Evolutionary conservation across 352 stramenopile genomes (phyloP).

Genomic region (Globisporangium viniferum): DNA sequence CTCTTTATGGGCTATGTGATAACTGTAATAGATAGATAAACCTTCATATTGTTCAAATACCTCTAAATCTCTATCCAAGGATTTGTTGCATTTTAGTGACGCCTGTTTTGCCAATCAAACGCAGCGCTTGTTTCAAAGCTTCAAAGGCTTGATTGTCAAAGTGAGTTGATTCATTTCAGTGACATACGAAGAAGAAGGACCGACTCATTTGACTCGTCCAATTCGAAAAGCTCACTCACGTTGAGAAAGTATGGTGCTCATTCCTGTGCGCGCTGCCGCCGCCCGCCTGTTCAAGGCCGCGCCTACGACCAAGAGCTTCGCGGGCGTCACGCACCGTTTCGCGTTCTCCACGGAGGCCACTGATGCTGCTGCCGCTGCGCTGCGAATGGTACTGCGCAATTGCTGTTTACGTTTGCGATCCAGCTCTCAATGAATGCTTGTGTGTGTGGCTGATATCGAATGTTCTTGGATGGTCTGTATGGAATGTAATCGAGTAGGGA

Average conservation of each 20-base stretch:
- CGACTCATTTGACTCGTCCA: neutral
- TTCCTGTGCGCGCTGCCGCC: constrained; percentile 33
- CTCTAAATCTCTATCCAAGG: neutral
- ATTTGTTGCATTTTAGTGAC: neutral
- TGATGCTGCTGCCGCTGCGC: constrained; percentile 59
- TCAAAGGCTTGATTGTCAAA: neutral
- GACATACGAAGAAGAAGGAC: neutral
- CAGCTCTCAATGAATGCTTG: neutral
- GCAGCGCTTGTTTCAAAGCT: neutral
- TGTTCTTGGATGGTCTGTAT: neutral
- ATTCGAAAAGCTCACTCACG: constrained; percentile 1
- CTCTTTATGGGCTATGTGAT: no score
- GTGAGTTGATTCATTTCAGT: neutral
- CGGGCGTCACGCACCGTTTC: constrained; percentile 16
- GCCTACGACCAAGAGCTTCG: constrained; percentile 8
- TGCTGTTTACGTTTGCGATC: neutral
- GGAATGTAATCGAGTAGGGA: constrained; percentile 22
- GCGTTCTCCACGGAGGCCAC: constrained; percentile 67
- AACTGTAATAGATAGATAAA: no score
- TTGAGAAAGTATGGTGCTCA: constrained; percentile 28
- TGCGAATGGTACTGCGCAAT: constrained; percentile 54
- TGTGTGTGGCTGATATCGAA: constrained; percentile 2
- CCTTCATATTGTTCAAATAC: neutral
- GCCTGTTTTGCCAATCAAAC: neutral
- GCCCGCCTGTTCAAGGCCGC: constrained; percentile 30